Evolutionary conservation across 2,329 filamentous ascomycete genomes (phyloP).

Genomic region (Cytospora leucostoma): DNA sequence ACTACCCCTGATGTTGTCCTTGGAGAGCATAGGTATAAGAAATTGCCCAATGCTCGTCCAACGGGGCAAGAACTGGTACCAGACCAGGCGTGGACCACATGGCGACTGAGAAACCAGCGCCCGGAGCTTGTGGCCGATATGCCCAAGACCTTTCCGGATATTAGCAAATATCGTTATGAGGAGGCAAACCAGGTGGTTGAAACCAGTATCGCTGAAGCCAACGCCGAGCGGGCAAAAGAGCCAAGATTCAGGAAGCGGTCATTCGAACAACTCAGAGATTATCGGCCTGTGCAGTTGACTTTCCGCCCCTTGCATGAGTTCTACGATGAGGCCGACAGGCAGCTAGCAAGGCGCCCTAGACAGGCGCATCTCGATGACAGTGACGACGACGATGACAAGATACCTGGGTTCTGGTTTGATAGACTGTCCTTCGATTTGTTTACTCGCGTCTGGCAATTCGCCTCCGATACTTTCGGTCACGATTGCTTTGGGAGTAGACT

Average conservation of each 20-base stretch:
- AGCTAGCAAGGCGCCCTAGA: slow-evolving; percentile 7
- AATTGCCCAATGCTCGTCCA: slow-evolving; percentile 20
- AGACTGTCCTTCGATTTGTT: slow-evolving; percentile 20
- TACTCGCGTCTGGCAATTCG: slow-evolving; percentile 24
- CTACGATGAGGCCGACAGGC: slow-evolving; percentile 1
- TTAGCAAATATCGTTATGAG: slow-evolving; percentile 10
- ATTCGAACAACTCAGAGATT: slow-evolving; percentile 13
- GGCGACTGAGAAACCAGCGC: slow-evolving; percentile 23
- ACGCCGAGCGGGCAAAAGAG: not conserved
- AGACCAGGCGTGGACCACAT: slow-evolving; percentile 19
- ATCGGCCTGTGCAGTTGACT: slow-evolving; percentile 5
- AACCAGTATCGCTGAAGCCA: not conserved
- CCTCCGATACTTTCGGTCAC: slow-evolving; percentile 20
- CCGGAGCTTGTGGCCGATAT: slow-evolving; percentile 11
- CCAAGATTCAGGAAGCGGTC: slow-evolving; percentile 8
- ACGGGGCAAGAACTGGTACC: slow-evolving; percentile 5
- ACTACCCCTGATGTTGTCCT: too few species aligned
- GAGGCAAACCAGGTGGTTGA: not conserved
- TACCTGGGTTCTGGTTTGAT: slow-evolving; percentile 26
- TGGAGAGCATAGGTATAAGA: not conserved
- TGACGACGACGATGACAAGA: slow-evolving; percentile 17
- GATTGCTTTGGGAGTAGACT: not conserved
- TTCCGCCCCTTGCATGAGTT: slow-evolving; percentile 12
- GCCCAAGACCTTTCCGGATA: slow-evolving; percentile 16
- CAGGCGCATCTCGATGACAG: slow-evolving; percentile 2